These are phyloP conservation scores for Nitzschia putrida DNA, from an alignment of 108 stramenopile genomes.

Conservation along the genomic window DNA sequence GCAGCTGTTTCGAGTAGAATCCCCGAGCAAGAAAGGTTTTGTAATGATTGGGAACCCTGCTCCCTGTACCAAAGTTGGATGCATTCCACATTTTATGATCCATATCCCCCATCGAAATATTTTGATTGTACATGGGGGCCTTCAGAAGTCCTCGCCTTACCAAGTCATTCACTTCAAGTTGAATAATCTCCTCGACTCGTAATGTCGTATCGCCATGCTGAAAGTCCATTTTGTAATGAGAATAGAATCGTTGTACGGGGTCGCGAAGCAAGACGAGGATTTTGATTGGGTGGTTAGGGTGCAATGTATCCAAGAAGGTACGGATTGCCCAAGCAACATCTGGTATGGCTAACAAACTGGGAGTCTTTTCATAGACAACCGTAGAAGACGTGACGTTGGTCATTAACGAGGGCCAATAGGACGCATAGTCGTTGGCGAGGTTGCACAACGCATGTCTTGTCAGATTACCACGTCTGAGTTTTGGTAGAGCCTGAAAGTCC, in stretches of 20 bases:
- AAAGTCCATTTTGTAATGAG: conserved; percentile 82
- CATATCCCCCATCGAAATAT: not conserved
- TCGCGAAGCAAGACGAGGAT: conserved; percentile 83
- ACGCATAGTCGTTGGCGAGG: not conserved
- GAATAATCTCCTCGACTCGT: not conserved
- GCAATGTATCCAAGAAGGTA: not conserved
- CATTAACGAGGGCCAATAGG: not conserved
- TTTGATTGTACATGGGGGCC: not conserved
- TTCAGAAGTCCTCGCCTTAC: not conserved
- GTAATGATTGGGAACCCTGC: not conserved
- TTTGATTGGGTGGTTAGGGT: conserved; percentile 16
- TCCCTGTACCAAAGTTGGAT: not conserved
- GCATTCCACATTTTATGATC: not conserved
- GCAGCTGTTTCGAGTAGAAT: conserved; percentile 21
- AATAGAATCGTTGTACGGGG: conserved; percentile 76
- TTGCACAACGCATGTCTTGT: not conserved
- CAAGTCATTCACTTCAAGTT: not conserved
- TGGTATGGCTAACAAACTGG: conserved; percentile 47
- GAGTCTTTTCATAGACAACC: conserved; percentile 59
- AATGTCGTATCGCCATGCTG: not conserved
- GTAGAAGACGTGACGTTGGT: conserved; percentile 23
- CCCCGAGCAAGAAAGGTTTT: conserved; percentile 8
- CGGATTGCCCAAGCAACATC: not conserved
- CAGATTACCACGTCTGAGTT: not conserved
- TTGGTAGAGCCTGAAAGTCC: conserved; percentile 34